phyloP scores from a whole-genome alignment of 805 yeast genomes.

The Candida yuanshanica region DNA sequence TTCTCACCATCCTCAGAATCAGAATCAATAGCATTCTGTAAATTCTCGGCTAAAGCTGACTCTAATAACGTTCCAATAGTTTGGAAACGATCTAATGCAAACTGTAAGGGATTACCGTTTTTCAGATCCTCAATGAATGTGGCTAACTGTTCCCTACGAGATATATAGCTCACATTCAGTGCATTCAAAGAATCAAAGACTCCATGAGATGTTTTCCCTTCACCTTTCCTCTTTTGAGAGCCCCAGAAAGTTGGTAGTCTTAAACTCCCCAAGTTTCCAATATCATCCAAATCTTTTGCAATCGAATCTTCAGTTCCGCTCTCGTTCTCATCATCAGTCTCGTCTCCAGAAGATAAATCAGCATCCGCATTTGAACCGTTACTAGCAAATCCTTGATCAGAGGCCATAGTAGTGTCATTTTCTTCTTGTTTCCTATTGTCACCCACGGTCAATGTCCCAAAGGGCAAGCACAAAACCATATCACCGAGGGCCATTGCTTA shows the following conservation, averaged over 20 bases:
- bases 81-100: conserved; percentile 49
- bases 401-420: neutral
- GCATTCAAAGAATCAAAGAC: neutral
- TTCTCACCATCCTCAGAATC: conserved; percentile 23
- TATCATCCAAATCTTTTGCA: conserved; percentile 43
- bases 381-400: neutral
- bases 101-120: conserved; percentile 42
- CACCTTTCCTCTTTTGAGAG: neutral
- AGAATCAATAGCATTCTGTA: conserved; percentile 25
- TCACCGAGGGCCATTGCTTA: neutral
- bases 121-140: conserved; percentile 30
- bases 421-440: neutral
- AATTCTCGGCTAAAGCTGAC: conserved; percentile 25
- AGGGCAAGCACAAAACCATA: neutral
- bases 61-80: conserved; percentile 27
- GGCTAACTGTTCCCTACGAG: conserved; percentile 27
- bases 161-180: conserved; percentile 1
- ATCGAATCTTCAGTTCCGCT: conserved; percentile 32
- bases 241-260: conserved; percentile 20
- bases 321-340: conserved; percentile 5
- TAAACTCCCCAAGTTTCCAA: conserved; percentile 34
- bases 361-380: conserved; percentile 1
- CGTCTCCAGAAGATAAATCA: neutral
- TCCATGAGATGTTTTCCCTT: neutral
- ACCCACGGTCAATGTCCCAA: neutral